phyloP scores from a whole-genome alignment of 2,329 filamentous ascomycete genomes.

The Aspergillus versicolor region DNA sequence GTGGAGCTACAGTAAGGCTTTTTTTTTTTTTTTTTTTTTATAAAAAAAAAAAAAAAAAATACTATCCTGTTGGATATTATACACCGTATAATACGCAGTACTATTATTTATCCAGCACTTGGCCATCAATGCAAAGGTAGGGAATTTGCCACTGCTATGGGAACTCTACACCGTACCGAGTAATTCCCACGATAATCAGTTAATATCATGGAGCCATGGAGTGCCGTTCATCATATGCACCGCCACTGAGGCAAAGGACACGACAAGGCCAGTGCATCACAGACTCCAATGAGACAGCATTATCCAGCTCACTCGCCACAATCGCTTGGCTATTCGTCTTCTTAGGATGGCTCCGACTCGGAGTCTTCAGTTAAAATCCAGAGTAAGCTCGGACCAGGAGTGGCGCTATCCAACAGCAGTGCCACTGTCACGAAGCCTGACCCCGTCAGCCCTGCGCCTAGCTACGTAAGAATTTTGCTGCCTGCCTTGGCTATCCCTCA shows the following conservation, averaged over 20 bases:
- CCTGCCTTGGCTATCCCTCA: too few species aligned
- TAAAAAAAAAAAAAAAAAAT: too few species aligned
- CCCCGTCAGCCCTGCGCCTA: not conserved
- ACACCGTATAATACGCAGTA: not conserved
- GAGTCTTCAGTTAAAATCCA: not conserved
- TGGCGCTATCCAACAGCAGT: not conserved
- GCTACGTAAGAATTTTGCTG: too few species aligned
- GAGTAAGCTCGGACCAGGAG: not conserved
- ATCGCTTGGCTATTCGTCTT: not conserved
- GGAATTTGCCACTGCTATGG: not conserved
- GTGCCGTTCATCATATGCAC: not conserved
- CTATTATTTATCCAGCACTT: not conserved
- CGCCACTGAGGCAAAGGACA: not conserved
- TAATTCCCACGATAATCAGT: not conserved
- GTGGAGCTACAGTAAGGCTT: too few species aligned
- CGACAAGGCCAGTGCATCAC: not conserved
- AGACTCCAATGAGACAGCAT: not conserved
- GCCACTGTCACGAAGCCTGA: not conserved
- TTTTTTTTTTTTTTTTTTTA: too few species aligned
- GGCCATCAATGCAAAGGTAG: not conserved
- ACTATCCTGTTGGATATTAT: too few species aligned
- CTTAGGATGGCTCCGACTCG: not conserved
- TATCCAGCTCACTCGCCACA: not conserved
- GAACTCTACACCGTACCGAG: not conserved
- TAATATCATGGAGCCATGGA: not conserved